Conservation (phyloP, 768 basidiomycete genomes). For the Fistulinella prunicolor region DNA sequence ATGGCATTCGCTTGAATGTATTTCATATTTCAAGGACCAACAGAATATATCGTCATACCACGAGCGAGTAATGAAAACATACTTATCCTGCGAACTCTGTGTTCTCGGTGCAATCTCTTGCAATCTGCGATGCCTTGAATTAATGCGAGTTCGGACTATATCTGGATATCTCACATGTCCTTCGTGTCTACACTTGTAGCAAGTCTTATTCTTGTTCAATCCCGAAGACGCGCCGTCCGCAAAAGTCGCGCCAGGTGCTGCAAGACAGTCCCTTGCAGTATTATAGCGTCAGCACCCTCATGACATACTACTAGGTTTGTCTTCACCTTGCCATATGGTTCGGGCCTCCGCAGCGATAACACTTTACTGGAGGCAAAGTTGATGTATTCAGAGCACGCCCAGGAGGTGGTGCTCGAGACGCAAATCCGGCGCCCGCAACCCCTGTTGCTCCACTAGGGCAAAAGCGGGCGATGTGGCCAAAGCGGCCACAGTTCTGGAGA, state of each 20-base stretch:
- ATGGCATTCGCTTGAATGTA: conserved; percentile 14
- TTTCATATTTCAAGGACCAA: conserved; percentile 15
- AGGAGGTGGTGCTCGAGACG: conserved; percentile 67
- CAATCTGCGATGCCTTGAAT: conserved; percentile 43
- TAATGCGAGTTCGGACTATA: conserved; percentile 1
- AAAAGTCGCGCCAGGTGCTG: conserved; percentile 56
- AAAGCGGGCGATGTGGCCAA: conserved; percentile 77
- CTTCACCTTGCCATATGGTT: conserved; percentile 81
- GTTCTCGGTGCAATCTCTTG: conserved; percentile 61
- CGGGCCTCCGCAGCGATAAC: conserved; percentile 85
- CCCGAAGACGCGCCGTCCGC: conserved; percentile 42
- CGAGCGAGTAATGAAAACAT: conserved; percentile 3
- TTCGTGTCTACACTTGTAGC: conserved; percentile 85
- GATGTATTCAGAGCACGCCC: conserved; percentile 75
- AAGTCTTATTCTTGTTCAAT: conserved; percentile 69
- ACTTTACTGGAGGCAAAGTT: conserved; percentile 78
- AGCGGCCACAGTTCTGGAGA: conserved; percentile 70
- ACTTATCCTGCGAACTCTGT: conserved; percentile 48
- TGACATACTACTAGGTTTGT: conserved; percentile 1
- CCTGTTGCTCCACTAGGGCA: conserved; percentile 55
- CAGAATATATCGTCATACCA: conserved; percentile 10
- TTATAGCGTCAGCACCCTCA: conserved; percentile 5
- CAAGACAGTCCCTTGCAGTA: conserved; percentile 70
- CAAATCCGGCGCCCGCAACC: conserved; percentile 46
- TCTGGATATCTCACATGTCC: conserved; percentile 64